phyloP scores from a whole-genome alignment of 2,329 filamentous ascomycete species.

The Cercospora zeina region DNA sequence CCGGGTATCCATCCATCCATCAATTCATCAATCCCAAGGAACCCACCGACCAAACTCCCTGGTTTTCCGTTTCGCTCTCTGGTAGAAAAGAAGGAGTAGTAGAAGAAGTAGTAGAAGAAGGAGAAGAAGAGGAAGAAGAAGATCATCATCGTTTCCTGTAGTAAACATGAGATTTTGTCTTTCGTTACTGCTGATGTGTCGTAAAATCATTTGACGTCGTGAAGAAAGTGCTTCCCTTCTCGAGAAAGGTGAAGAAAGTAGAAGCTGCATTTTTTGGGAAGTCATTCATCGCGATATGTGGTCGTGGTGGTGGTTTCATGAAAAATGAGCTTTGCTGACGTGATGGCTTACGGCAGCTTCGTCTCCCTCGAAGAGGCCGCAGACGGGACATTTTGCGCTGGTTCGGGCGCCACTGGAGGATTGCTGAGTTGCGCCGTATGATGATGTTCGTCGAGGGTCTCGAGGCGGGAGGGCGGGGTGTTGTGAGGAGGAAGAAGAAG shows the following conservation, averaged over 20 bases:
- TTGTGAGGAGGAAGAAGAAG: constrained; percentile 7
- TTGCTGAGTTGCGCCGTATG: background rate
- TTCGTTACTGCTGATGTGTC: too few relatives aligned
- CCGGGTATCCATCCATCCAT: background rate
- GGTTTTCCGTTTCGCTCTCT: background rate
- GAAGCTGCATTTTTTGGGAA: too few relatives aligned
- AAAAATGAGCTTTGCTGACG: constrained; percentile 37
- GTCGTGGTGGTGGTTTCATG: constrained; percentile 15
- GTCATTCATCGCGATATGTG: background rate
- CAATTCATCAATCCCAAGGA: background rate
- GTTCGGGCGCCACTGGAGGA: background rate
- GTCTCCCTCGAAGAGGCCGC: constrained; percentile 39
- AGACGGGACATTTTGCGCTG: constrained; percentile 37
- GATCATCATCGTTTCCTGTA: too few relatives aligned
- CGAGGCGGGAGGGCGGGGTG: constrained; percentile 10
- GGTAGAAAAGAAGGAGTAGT: too few relatives aligned
- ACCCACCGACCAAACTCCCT: background rate
- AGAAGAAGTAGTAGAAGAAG: too few relatives aligned
- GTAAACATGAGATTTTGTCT: too few relatives aligned
- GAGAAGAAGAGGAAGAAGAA: too few relatives aligned
- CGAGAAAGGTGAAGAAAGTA: too few relatives aligned
- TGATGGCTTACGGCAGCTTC: constrained; percentile 40
- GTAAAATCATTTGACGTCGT: too few relatives aligned
- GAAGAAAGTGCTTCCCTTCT: too few relatives aligned
- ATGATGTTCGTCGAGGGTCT: constrained; percentile 1